Conservation (phyloP, 306 rosid genomes). For the Acmispon strigosus region DNA sequence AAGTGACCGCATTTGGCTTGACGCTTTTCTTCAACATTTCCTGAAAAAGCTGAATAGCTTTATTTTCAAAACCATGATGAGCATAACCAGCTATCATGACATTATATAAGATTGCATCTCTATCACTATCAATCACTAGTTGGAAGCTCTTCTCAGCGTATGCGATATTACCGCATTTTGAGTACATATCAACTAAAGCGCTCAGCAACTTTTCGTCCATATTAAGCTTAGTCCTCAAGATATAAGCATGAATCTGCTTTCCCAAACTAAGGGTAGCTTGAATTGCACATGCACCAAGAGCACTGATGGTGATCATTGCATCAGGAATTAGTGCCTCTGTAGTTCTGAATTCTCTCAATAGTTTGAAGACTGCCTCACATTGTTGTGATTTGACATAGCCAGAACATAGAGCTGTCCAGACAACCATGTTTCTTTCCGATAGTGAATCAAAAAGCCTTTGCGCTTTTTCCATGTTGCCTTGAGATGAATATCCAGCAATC, state of each 20-base stretch:
- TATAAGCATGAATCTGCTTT: constrained; percentile 64
- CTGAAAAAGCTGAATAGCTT: constrained; percentile 50
- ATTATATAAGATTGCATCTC: constrained; percentile 54
- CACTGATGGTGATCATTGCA: constrained; percentile 37
- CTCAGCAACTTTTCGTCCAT: constrained; percentile 49
- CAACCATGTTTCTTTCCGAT: constrained; percentile 40
- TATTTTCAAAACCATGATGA: constrained; percentile 58
- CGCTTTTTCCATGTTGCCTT: constrained; percentile 60
- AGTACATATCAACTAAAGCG: constrained; percentile 76
- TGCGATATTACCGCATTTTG: constrained; percentile 61
- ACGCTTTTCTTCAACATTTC: constrained; percentile 49
- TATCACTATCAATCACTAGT: constrained; percentile 25
- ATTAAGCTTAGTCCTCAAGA: constrained; percentile 39
- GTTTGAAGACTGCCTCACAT: constrained; percentile 51
- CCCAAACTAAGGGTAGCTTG: constrained; percentile 64
- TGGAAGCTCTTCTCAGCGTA: constrained; percentile 48
- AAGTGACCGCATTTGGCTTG: constrained; percentile 60
- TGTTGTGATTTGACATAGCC: constrained; percentile 63
- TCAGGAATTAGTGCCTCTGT: constrained; percentile 39
- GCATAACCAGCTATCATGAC: constrained; percentile 78
- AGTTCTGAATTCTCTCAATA: constrained; percentile 38
- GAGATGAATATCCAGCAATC: constrained; percentile 55
- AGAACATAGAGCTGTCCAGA: constrained; percentile 69
- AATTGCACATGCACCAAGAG: constrained; percentile 64
- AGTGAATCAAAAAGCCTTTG: constrained; percentile 55